Evolutionary conservation across 2,329 filamentous ascomycete genomes (phyloP).

Genomic region (Alternaria conjuncta): DNA sequence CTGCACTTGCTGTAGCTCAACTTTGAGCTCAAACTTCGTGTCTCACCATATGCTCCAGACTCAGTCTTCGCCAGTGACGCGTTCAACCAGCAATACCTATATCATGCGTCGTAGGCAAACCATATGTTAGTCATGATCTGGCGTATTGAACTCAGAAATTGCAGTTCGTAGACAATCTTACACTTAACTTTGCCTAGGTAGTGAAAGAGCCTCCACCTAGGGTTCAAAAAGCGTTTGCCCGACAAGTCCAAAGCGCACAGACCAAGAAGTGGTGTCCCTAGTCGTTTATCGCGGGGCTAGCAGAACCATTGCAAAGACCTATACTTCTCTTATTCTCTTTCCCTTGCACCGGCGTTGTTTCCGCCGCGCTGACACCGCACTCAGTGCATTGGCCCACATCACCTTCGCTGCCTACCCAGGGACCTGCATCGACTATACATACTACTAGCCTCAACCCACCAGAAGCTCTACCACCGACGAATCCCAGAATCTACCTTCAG

Average conservation of each 20-base stretch:
- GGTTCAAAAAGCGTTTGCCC: not conserved
- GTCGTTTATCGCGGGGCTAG: not conserved
- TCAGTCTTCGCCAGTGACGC: not conserved
- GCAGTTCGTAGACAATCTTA: not conserved
- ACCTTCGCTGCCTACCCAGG: not conserved
- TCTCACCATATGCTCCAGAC: not conserved
- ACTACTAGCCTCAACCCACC: not conserved
- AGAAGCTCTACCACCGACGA: not conserved
- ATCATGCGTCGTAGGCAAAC: not conserved
- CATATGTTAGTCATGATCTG: not conserved
- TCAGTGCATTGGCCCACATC: not conserved
- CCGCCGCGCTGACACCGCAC: not conserved
- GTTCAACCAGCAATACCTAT: not conserved
- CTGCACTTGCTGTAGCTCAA: not conserved
- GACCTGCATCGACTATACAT: not conserved
- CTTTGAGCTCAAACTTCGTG: not conserved
- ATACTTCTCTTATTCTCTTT: not conserved
- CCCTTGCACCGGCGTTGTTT: not conserved
- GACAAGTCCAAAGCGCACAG: not conserved
- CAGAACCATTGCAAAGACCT: not conserved
- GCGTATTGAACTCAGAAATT: not conserved
- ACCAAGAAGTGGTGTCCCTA: not conserved
- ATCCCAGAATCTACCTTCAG: not conserved
- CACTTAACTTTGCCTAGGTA: not conserved
- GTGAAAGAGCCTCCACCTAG: not conserved